phyloP scores from a whole-genome alignment of 768 basidiomycete genomes.

The Postia placenta region DNA sequence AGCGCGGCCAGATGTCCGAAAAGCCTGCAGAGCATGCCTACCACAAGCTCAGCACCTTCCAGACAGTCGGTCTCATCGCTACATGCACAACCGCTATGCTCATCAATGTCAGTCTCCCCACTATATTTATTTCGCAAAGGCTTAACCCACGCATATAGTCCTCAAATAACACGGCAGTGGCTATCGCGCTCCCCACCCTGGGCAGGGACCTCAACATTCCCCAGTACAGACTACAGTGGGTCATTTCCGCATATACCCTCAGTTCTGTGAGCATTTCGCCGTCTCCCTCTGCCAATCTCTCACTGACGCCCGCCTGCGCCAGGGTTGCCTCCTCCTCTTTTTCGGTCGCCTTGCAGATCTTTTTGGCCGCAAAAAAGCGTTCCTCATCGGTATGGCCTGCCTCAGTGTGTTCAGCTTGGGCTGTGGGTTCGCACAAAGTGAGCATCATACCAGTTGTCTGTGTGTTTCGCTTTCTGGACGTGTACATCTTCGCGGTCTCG shows the following conservation, averaged over 20 bases:
- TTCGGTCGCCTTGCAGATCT: slow-evolving; percentile 78
- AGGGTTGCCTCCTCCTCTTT: slow-evolving; percentile 77
- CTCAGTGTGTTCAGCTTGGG: slow-evolving; percentile 55
- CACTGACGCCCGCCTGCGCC: not conserved
- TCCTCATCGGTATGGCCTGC: slow-evolving; percentile 51
- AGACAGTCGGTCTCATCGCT: slow-evolving; percentile 15
- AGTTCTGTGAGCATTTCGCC: slow-evolving; percentile 43
- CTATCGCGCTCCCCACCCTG: slow-evolving; percentile 25
- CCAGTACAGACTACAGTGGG: slow-evolving; percentile 57
- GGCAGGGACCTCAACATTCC: slow-evolving; percentile 38
- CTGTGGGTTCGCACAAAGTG: slow-evolving; percentile 58
- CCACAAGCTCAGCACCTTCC: slow-evolving; percentile 1
- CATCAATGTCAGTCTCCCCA: slow-evolving; percentile 21
- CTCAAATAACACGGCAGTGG: slow-evolving; percentile 17
- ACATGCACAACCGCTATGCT: slow-evolving; percentile 27
- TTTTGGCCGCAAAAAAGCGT: slow-evolving; percentile 67
- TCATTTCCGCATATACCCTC: slow-evolving; percentile 59
- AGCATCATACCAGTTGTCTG: slow-evolving; percentile 3
- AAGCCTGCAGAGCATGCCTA: not conserved
- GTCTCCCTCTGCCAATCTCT: not conserved
- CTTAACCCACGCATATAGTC: too few species aligned
- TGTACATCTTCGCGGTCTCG: not conserved
- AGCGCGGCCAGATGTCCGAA: not conserved
- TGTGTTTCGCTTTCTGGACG: not conserved
- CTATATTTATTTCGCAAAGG: not conserved